phyloP scores from a whole-genome alignment of 116 monocot species.

The Zostera marina region DNA sequence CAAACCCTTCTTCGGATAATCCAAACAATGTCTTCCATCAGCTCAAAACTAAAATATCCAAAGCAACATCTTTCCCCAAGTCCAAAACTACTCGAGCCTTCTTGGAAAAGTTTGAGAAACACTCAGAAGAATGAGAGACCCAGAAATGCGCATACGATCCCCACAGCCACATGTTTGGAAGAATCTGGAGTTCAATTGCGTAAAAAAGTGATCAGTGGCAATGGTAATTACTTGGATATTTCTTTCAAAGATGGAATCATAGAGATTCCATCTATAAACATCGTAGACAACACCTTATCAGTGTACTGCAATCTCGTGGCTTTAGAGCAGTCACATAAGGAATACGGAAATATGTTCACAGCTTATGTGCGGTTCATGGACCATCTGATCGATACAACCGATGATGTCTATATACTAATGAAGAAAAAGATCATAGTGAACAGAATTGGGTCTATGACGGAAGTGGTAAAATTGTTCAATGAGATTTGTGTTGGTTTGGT shows the following conservation, averaged over 20 bases:
- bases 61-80: too few species aligned
- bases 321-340: background rate
- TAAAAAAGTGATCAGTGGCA: background rate
- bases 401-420: background rate
- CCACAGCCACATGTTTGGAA: background rate
- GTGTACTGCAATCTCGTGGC: background rate
- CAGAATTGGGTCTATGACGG: background rate
- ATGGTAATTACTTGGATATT: background rate
- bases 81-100: too few species aligned
- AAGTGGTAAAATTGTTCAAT: background rate
- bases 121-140: too few species aligned
- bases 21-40: too few species aligned
- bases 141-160: background rate
- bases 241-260: background rate
- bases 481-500: background rate
- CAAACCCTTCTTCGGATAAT: too few species aligned
- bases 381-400: background rate
- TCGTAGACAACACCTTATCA: background rate
- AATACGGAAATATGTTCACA: background rate
- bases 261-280: background rate
- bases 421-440: background rate
- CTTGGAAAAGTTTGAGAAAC: too few species aligned
- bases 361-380: background rate
- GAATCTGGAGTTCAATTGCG: background rate
- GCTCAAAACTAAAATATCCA: too few species aligned